Base-by-base conservation (phyloP, 2,329 filamentous ascomycete genomes). In the Colletotrichum higginsianum region DNA sequence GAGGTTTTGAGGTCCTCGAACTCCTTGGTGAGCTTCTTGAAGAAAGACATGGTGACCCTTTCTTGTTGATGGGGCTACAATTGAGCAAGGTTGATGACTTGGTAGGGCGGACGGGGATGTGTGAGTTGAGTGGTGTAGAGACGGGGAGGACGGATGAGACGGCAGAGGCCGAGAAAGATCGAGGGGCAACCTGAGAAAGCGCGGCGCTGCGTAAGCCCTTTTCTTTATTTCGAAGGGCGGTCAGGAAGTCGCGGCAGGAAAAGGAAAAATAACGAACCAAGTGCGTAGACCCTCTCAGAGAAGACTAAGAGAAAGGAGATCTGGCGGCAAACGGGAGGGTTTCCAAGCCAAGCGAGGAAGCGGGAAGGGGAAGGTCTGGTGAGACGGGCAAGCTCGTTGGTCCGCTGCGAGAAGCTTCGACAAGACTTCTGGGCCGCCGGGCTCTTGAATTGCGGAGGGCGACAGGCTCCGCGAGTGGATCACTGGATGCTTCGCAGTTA, bases 1-100 rank as follows among this genome's bases (percentile, higher is more conserved):
- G 84, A 84, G 75, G 87, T 81, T 61, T 81, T 83, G 66, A 88
- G 80, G 75, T 84, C 83, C 76, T 88, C 85, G 52, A 86, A 81
- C 74, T 84, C 79, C 75, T 83, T 79, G 69, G 80, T 79, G 58
- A 85, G 75, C 75, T 84, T 84, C 73, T 82, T 82, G 77, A 85
- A 82, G 76, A 85, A 85, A 46, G 83, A 85, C 83, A 85, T 86
- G 73, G 64, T 63, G 61, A n/a, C 23, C 52, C 47, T 58, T 68
- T 63, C 57, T 56, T n/a, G 68, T 40, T 40, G 58, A 47, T 58
- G 46, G 67, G 58, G 63, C 46, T 64, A 66, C 52, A 38, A 65
- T 61, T 30, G 47, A 50, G 40, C 65, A 60, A 61, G 55, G 67
- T 61, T 44, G 49, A 18, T 38, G 53, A 65, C 66, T 69, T 53